phyloP scores from a whole-genome alignment of 306 rosid genomes.

The Sindora glabra region DNA sequence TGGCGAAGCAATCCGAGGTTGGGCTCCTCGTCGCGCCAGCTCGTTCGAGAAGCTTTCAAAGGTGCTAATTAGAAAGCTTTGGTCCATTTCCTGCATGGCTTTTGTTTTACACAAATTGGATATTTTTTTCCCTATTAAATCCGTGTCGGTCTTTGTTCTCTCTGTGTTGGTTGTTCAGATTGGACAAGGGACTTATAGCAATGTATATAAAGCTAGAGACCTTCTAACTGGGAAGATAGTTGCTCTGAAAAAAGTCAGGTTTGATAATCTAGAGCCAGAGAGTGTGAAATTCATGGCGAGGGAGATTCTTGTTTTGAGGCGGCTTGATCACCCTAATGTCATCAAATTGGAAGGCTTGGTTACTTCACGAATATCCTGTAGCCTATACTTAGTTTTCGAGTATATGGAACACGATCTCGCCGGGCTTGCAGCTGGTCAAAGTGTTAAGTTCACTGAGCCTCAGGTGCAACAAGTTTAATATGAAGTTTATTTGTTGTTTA shows the following conservation, averaged over 20 bases:
- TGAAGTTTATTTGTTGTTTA: constrained; percentile 2
- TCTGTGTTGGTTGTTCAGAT: constrained; percentile 61
- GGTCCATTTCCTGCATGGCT: background rate
- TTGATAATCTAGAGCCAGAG: constrained; percentile 91
- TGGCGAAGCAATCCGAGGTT: constrained; percentile 81
- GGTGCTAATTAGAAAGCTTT: constrained; percentile 26
- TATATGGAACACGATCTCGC: constrained; percentile 99
- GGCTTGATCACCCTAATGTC: constrained; percentile 97
- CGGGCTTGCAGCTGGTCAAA: constrained; percentile 78
- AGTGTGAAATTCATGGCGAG: constrained; percentile 99
- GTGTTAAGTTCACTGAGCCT: constrained; percentile 77
- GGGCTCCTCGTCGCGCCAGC: constrained; percentile 96
- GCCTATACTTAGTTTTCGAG: constrained; percentile 88
- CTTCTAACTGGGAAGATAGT: constrained; percentile 67
- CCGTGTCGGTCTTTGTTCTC: too few relatives aligned
- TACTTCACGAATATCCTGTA: constrained; percentile 97
- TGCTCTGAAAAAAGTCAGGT: constrained; percentile 91
- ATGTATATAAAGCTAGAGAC: constrained; percentile 93
- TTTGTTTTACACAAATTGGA: background rate
- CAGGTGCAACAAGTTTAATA: constrained; percentile 58
- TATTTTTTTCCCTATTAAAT: constrained; percentile 2
- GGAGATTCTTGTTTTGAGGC: constrained; percentile 79
- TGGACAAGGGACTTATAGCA: constrained; percentile 99
- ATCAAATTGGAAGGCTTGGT: constrained; percentile 90
- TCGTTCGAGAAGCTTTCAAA: constrained; percentile 90